phyloP scores from a whole-genome alignment of 2,329 filamentous ascomycete species.

The Cladosporium oxysporum region DNA sequence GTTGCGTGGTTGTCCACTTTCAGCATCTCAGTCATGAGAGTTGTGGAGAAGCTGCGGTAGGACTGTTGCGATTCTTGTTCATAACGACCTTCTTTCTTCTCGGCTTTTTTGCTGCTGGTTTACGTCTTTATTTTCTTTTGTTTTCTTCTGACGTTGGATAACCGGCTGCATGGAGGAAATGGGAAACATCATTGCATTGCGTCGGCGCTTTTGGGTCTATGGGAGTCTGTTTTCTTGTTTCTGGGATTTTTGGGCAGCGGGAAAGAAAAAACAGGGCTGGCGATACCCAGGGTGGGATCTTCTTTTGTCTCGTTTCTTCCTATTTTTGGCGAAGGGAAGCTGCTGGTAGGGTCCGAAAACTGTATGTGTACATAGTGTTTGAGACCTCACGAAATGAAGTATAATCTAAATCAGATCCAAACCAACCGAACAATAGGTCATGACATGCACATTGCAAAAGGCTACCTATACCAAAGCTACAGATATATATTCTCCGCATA shows the following conservation, averaged over 20 bases:
- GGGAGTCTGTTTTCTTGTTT: neutral
- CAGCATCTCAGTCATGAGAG: constrained; percentile 64
- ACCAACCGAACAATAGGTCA: neutral
- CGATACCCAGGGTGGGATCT: neutral
- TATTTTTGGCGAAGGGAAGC: neutral
- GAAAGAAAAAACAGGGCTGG: neutral
- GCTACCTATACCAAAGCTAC: neutral
- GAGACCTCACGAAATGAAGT: neutral
- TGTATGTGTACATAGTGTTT: neutral
- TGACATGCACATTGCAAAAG: neutral
- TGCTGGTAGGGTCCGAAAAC: neutral
- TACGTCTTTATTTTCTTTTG: neutral
- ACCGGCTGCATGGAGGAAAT: neutral
- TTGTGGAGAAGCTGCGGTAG: constrained; percentile 39
- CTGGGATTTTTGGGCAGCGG: neutral
- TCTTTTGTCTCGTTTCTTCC: neutral
- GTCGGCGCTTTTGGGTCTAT: constrained; percentile 9
- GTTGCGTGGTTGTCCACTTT: constrained; percentile 92
- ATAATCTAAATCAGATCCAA: neutral
- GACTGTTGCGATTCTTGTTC: neutral
- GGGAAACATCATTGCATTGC: constrained; percentile 10
- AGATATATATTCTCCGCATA: neutral
- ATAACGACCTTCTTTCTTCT: neutral
- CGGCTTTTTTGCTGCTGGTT: neutral
- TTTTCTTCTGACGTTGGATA: neutral